Percentiles rank a stretch among this genome's conserved stretches.
Evolutionary conservation across 192 early-diverging fungal species (phyloP).

Genomic region (Umbelopsis isabellina): DNA sequence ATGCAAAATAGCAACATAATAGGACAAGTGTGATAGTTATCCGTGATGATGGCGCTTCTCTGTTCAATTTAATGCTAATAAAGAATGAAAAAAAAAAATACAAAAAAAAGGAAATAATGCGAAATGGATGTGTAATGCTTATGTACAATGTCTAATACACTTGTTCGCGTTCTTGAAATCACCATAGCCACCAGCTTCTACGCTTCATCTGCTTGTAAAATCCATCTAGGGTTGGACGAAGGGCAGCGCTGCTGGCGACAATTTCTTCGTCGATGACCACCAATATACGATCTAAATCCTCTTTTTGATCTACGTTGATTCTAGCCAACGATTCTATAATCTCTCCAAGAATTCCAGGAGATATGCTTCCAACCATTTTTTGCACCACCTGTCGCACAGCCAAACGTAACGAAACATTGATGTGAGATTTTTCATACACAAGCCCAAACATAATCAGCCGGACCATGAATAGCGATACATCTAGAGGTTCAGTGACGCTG

Average conservation of each 20-base stretch:
- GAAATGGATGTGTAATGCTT: neutral
- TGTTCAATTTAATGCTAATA: too few species aligned
- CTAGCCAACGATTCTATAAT: conserved; percentile 10
- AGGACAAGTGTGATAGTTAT: too few species aligned
- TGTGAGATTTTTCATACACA: neutral
- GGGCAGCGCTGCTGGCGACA: neutral
- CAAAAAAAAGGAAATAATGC: neutral
- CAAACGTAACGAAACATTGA: neutral
- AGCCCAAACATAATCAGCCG: neutral
- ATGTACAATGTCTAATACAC: neutral
- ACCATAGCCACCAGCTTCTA: conserved; percentile 16
- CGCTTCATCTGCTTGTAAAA: conserved; percentile 12
- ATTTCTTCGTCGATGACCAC: conserved; percentile 11
- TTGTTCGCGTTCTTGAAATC: neutral
- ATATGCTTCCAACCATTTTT: neutral
- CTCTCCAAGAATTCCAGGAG: neutral
- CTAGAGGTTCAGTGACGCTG: conserved; percentile 8
- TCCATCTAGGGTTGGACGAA: neutral
- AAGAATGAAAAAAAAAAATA: too few species aligned
- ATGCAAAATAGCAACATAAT: too few species aligned
- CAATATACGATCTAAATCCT: neutral
- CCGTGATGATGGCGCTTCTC: too few species aligned
- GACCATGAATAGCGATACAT: conserved; percentile 9
- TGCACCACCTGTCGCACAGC: conserved; percentile 1
- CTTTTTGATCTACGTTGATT: neutral